phyloP scores from a whole-genome alignment of 2,329 filamentous ascomycete species.

The Dendrostoma leiphaemia region DNA sequence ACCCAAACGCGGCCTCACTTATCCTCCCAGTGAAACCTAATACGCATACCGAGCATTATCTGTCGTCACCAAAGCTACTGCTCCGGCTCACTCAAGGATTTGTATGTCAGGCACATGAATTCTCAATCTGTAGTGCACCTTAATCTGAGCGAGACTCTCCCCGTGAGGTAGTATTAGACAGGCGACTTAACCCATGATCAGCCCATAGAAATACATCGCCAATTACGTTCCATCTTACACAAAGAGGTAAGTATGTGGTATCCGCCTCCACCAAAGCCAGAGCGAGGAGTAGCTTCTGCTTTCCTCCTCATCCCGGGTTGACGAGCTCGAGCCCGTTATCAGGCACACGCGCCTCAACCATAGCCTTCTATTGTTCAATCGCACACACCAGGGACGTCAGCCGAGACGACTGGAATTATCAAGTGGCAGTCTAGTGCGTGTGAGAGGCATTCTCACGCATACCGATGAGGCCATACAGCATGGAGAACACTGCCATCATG shows the following conservation, averaged over 20 bases:
- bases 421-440: neutral
- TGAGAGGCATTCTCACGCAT: constrained; percentile 40
- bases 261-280: neutral
- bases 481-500: constrained; percentile 39
- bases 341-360: neutral
- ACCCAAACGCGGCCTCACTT: neutral
- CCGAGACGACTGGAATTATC: neutral
- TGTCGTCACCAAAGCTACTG: neutral
- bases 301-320: neutral
- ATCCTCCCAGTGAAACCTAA: neutral
- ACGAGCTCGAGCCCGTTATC: neutral
- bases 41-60: neutral
- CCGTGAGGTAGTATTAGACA: neutral
- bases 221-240: neutral
- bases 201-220: neutral
- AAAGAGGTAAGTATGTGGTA: neutral
- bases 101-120: neutral
- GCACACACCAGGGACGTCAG: neutral
- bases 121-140: constrained; percentile 12
- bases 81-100: neutral
- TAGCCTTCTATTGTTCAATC: neutral
- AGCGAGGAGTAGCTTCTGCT: neutral
- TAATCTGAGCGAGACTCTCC: neutral
- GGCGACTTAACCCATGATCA: constrained; percentile 3
- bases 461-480: constrained; percentile 48